Percentiles rank a stretch among this genome's conserved stretches.
Evolutionary conservation across 345 rosid genomes (phyloP).

Genomic region (Gossypium anomalum): DNA sequence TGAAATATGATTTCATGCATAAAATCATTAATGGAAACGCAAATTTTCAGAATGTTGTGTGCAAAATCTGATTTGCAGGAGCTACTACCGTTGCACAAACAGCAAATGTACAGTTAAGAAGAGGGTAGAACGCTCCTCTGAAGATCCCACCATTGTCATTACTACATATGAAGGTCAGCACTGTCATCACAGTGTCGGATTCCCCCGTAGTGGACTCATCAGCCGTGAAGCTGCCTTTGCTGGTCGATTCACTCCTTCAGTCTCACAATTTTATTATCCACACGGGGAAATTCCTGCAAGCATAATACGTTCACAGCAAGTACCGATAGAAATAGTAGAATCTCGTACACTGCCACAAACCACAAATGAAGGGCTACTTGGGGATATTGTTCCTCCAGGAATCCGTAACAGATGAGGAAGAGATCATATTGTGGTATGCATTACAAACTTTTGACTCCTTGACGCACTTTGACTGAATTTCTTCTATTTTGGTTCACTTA

Average conservation of each 20-base stretch:
- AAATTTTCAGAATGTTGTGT: background rate
- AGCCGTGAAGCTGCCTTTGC: slow-evolving; percentile 46
- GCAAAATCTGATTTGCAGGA: slow-evolving; percentile 40
- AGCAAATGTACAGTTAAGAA: slow-evolving; percentile 91
- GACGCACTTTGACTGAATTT: background rate
- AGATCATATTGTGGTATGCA: slow-evolving; percentile 21
- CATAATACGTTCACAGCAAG: slow-evolving; percentile 22
- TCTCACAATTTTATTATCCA: slow-evolving; percentile 51
- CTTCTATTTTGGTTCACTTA: background rate
- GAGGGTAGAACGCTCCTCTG: slow-evolving; percentile 90
- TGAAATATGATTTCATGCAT: background rate
- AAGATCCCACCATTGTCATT: slow-evolving; percentile 72
- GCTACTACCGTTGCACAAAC: slow-evolving; percentile 94
- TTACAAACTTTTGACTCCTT: background rate
- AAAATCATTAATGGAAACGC: background rate
- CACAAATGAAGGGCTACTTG: slow-evolving; percentile 72
- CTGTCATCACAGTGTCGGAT: slow-evolving; percentile 79
- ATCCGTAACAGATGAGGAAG: slow-evolving; percentile 52
- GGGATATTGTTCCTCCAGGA: slow-evolving; percentile 78
- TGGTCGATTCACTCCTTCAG: slow-evolving; percentile 36
- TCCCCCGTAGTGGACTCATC: slow-evolving; percentile 72
- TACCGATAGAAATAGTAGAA: slow-evolving; percentile 23
- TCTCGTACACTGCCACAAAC: slow-evolving; percentile 14
- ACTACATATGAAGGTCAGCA: slow-evolving; percentile 99
- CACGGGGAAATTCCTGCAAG: slow-evolving; percentile 34